phyloP scores from a whole-genome alignment of 2,329 filamentous ascomycete genomes.

The Sarocladiaceae sp. region DNA sequence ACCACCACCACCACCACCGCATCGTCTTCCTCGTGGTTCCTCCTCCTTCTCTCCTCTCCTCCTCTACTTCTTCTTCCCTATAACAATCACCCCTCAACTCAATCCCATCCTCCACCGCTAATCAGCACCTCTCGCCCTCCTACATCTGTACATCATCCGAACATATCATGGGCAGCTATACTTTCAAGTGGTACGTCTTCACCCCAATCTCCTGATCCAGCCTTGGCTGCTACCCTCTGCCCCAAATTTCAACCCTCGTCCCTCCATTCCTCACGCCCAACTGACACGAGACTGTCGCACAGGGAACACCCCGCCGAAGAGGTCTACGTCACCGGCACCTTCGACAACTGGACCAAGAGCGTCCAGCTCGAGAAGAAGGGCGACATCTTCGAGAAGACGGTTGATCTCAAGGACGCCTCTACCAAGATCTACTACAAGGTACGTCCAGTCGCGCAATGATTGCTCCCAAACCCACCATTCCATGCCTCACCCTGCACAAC shows the following conservation, averaged over 20 bases:
- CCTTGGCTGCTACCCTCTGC: conserved; percentile 1
- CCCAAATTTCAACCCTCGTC: conserved; percentile 5
- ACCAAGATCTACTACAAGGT: conserved; percentile 95
- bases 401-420: conserved; percentile 58
- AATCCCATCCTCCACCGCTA: conserved; percentile 11
- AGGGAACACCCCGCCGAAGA: conserved; percentile 81
- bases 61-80: conserved; percentile 6
- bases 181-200: conserved; percentile 60
- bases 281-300: conserved; percentile 15
- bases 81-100: conserved; percentile 1
- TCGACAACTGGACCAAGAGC: conserved; percentile 88
- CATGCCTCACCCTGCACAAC: too few relatives aligned
- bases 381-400: conserved; percentile 71
- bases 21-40: conserved; percentile 8
- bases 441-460: too few relatives aligned
- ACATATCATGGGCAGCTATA: conserved; percentile 56
- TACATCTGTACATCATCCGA: conserved; percentile 13
- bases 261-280: neutral
- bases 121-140: conserved; percentile 11
- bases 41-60: neutral
- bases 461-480: too few relatives aligned
- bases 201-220: conserved; percentile 10
- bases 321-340: conserved; percentile 92
- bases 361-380: conserved; percentile 74
- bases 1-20: conserved; percentile 1